Conservation (phyloP, 768 basidiomycete species). For the Mycena olivaceomarginata region DNA sequence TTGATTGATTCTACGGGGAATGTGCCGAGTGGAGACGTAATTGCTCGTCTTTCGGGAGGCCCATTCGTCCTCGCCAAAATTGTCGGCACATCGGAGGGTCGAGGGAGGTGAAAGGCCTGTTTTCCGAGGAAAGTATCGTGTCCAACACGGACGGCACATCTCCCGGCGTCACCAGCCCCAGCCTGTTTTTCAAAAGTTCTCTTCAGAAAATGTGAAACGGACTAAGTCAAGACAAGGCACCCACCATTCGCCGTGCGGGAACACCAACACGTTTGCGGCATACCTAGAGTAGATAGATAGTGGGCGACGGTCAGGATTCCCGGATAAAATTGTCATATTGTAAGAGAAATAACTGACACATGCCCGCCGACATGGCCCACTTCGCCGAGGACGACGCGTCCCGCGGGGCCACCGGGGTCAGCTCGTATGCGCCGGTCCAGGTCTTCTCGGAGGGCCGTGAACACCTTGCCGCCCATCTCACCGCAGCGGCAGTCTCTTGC, state of each 20-base stretch:
- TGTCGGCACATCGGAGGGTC: conserved; percentile 63
- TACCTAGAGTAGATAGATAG: conserved; percentile 64
- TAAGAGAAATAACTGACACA: conserved; percentile 69
- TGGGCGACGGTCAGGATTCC: not conserved
- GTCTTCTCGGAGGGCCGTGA: conserved; percentile 72
- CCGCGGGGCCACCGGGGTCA: conserved; percentile 50
- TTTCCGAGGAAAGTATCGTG: conserved; percentile 57
- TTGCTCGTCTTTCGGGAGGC: conserved; percentile 76
- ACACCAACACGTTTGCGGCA: conserved; percentile 82
- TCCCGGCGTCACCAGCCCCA: conserved; percentile 75
- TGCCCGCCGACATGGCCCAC: conserved; percentile 91
- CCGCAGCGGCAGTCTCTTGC: conserved; percentile 89
- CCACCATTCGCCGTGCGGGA: conserved; percentile 85
- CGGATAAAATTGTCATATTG: not conserved
- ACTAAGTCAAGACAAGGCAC: conserved; percentile 40
- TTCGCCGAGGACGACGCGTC: conserved; percentile 72
- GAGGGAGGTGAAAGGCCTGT: conserved; percentile 49
- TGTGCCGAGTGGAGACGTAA: conserved; percentile 52
- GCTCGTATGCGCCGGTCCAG: conserved; percentile 59
- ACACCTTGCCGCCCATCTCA: conserved; percentile 76
- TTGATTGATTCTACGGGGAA: too few species aligned
- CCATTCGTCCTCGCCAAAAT: conserved; percentile 87
- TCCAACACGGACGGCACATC: conserved; percentile 76
- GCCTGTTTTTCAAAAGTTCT: conserved; percentile 61
- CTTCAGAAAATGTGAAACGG: conserved; percentile 18